Evolutionary conservation across 2,329 filamentous ascomycete genomes (phyloP).

Genomic region (Trematosphaeria pertusa): DNA sequence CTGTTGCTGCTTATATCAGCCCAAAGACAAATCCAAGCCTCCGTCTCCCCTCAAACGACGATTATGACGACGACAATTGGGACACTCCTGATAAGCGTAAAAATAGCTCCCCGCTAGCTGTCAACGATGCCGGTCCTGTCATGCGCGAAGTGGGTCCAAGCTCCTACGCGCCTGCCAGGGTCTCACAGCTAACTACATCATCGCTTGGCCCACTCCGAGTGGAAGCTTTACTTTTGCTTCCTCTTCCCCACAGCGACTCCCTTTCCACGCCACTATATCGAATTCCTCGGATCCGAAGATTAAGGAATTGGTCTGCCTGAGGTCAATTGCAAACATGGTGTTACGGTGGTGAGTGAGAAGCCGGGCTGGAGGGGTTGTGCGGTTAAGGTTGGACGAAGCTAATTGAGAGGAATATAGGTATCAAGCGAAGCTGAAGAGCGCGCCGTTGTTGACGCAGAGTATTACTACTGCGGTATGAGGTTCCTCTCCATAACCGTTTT

Average conservation of each 20-base stretch:
- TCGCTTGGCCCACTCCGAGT: not conserved
- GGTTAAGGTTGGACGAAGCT: conserved; percentile 18
- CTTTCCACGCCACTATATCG: not conserved
- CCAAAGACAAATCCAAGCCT: too few species aligned
- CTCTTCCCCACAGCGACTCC: not conserved
- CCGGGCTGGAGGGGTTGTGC: conserved; percentile 3
- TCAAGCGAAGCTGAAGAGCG: conserved; percentile 78
- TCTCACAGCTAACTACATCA: conserved; percentile 7
- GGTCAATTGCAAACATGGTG: conserved; percentile 37
- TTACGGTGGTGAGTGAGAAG: conserved; percentile 49
- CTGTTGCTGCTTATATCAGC: too few species aligned
- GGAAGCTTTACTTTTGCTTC: not conserved
- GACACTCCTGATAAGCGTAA: too few species aligned
- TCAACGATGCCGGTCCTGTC: not conserved
- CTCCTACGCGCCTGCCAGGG: not conserved
- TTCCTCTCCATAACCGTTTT: not conserved
- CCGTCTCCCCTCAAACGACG: too few species aligned
- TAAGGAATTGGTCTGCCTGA: not conserved
- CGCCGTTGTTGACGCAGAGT: conserved; percentile 88
- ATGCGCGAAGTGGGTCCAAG: conserved; percentile 5
- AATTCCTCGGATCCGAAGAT: too few species aligned
- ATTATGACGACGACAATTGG: too few species aligned
- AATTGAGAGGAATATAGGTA: conserved; percentile 67
- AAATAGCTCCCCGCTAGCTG: too few species aligned
- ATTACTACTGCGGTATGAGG: conserved; percentile 76